Conservation (phyloP, 495 filamentous ascomycete species). For the Usnea hakonensis region DNA sequence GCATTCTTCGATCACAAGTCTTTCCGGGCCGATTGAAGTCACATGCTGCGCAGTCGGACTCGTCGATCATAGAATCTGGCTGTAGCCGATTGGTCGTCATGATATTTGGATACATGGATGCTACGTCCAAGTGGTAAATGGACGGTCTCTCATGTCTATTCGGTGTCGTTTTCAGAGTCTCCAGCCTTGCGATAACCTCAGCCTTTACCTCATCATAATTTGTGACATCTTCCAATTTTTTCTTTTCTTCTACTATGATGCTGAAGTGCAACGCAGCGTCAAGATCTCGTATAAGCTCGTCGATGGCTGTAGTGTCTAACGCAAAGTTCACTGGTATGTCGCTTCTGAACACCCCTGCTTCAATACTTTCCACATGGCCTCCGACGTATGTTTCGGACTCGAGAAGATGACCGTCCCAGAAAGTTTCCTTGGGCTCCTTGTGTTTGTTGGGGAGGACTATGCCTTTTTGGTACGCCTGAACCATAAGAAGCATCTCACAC, state of each 20-base stretch:
- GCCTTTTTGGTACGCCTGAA: constrained; percentile 85
- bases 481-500: constrained; percentile 98
- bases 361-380: constrained; percentile 98
- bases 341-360: constrained; percentile 92
- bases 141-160: constrained; percentile 75
- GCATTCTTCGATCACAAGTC: constrained; percentile 88
- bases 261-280: constrained; percentile 89
- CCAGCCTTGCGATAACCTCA: constrained; percentile 67
- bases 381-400: constrained; percentile 98
- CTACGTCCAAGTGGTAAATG: constrained; percentile 97
- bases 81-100: constrained; percentile 99
- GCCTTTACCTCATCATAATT: constrained; percentile 91
- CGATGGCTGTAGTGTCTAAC: constrained; percentile 76
- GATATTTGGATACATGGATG: constrained; percentile 99
- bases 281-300: constrained; percentile 78
- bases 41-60: constrained; percentile 92
- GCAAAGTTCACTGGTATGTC: constrained; percentile 93
- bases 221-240: constrained; percentile 77
- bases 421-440: constrained; percentile 78
- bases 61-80: constrained; percentile 94
- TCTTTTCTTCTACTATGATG: constrained; percentile 90
- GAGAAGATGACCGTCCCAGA: constrained; percentile 93
- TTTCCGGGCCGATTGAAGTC: constrained; percentile 98
- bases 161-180: constrained; percentile 69
- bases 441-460: constrained; percentile 98